Conservation (phyloP, 768 basidiomycete species). For the Lactarius hatsudake region DNA sequence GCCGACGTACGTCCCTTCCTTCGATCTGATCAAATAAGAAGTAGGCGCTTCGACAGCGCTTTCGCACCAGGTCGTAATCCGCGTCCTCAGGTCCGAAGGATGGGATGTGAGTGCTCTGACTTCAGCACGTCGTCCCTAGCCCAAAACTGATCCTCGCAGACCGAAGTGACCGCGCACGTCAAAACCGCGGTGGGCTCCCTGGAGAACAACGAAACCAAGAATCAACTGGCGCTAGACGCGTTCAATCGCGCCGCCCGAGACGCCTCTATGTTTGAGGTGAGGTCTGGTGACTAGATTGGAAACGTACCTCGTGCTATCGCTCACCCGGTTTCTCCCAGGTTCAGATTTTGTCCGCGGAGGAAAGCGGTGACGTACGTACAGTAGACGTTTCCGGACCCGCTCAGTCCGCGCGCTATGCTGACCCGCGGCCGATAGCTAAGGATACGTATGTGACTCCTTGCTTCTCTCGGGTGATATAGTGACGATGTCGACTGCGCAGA, state of each 20-base stretch:
- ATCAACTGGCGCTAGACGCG: background rate
- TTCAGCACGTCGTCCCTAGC: background rate
- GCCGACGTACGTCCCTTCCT: conserved; percentile 8
- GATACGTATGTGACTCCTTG: conserved; percentile 12
- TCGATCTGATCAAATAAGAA: background rate
- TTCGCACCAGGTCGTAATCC: conserved; percentile 1
- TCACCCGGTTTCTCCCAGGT: conserved; percentile 1
- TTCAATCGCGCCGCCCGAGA: conserved; percentile 9
- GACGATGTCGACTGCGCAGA: background rate
- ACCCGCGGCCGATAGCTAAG: background rate
- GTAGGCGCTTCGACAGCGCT: background rate
- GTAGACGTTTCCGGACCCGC: background rate
- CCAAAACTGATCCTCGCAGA: background rate
- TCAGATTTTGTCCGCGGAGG: conserved; percentile 14
- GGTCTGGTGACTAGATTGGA: background rate
- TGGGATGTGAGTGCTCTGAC: conserved; percentile 7
- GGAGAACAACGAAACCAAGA: conserved; percentile 5
- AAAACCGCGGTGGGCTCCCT: conserved; percentile 10
- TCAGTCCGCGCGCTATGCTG: background rate
- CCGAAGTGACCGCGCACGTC: conserved; percentile 7
- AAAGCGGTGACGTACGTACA: conserved; percentile 18
- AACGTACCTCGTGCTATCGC: background rate
- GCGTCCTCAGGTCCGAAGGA: conserved; percentile 9
- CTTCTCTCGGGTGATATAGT: background rate
- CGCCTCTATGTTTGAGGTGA: conserved; percentile 9